These are phyloP conservation scores for Hypomyces rosellus DNA, from an alignment of 2,329 filamentous ascomycete species.

Conservation along the genomic window DNA sequence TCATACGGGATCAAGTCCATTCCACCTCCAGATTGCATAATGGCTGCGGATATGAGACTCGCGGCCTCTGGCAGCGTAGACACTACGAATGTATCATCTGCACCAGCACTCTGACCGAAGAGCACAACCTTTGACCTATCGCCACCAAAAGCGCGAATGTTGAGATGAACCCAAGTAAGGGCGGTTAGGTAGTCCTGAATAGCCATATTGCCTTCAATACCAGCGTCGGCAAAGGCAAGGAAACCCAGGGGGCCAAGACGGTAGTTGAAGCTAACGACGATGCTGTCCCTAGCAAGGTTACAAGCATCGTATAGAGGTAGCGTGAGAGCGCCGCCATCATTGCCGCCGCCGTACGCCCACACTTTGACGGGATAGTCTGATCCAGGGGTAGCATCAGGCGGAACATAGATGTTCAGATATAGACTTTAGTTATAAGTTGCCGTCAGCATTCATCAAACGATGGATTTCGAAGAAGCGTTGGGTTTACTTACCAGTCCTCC, in stretches of 20 bases:
- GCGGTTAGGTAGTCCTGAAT: conserved; percentile 25
- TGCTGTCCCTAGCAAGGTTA: conserved; percentile 22
- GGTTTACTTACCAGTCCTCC: conserved; percentile 13
- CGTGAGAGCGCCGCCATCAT: conserved; percentile 8
- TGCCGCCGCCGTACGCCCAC: conserved; percentile 12
- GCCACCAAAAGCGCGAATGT: conserved; percentile 39
- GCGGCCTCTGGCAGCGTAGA: conserved; percentile 12
- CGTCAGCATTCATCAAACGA: too few relatives aligned
- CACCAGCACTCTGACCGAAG: conserved; percentile 15
- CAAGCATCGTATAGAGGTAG: conserved; percentile 16
- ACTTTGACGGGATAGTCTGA: conserved; percentile 14
- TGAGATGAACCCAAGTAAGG: conserved; percentile 41
- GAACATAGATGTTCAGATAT: conserved; percentile 14
- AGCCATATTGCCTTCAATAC: conserved; percentile 10
- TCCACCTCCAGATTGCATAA: conserved; percentile 15
- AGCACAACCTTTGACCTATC: conserved; percentile 34
- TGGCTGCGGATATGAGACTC: conserved; percentile 8
- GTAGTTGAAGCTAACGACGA: conserved; percentile 35
- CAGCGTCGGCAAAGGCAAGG: conserved; percentile 15
- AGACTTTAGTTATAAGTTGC: conserved; percentile 3
- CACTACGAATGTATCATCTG: conserved; percentile 10
- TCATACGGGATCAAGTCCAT: conserved; percentile 4
- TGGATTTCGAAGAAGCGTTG: neutral
- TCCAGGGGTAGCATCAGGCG: conserved; percentile 3
- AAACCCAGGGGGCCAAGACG: conserved; percentile 33